Conservation (phyloP, 306 rosid genomes). For the Rosa rugosa region DNA sequence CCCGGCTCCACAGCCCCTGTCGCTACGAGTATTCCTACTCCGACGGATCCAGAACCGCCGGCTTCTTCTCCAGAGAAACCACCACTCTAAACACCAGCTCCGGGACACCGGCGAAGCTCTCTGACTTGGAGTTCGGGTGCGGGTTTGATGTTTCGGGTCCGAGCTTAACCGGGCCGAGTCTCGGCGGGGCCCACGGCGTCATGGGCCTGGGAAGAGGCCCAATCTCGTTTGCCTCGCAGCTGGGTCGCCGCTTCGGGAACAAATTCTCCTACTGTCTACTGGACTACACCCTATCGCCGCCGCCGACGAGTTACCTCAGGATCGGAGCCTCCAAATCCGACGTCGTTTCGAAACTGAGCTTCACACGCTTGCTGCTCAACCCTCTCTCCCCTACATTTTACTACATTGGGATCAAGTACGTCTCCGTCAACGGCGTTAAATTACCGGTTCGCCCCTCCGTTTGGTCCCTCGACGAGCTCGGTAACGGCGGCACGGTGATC, state of each 20-base stretch:
- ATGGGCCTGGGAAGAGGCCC: constrained; percentile 79
- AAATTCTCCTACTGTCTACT: constrained; percentile 70
- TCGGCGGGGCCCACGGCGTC: constrained; percentile 71
- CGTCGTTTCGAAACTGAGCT: constrained; percentile 36
- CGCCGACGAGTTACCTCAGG: constrained; percentile 63
- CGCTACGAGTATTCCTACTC: constrained; percentile 58
- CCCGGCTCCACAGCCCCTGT: constrained; percentile 61
- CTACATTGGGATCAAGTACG: constrained; percentile 47
- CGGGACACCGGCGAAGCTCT: constrained; percentile 15
- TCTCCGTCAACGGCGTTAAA: constrained; percentile 40
- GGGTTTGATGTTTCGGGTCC: constrained; percentile 60
- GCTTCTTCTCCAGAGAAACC: constrained; percentile 64
- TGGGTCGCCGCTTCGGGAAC: constrained; percentile 58
- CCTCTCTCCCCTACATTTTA: constrained; percentile 65
- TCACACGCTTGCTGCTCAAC: constrained; percentile 50
- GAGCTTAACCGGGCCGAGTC: constrained; percentile 52
- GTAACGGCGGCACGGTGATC: constrained; percentile 73
- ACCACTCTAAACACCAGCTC: constrained; percentile 47
- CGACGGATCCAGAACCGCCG: constrained; percentile 59
- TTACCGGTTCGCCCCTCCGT: constrained; percentile 49
- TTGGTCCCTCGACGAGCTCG: constrained; percentile 48
- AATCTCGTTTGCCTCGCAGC: constrained; percentile 64
- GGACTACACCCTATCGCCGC: constrained; percentile 73
- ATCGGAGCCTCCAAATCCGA: constrained; percentile 42
- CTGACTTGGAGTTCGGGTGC: constrained; percentile 51